Base-by-base conservation (phyloP, 352 stramenopile genomes). In the Pythium myriotylum region DNA sequence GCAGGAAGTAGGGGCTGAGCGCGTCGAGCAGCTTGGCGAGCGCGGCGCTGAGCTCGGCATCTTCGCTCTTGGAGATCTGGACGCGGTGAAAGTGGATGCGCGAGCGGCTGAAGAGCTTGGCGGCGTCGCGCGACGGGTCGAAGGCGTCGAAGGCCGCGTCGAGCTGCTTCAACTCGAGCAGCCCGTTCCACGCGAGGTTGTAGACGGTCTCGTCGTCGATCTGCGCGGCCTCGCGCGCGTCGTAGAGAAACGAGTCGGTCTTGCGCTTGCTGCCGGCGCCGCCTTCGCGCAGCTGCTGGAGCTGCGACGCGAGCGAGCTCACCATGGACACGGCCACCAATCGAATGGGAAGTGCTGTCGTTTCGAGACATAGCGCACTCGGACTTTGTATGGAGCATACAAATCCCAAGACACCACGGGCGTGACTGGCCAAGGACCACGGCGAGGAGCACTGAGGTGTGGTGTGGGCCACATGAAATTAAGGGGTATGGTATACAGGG, bases 161-260 rank as follows among this genome's bases (percentile, higher is more conserved):
- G 50, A 93, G 55, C 47, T 88, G 74, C 73, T 90, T 84, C 46
- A 95, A 73, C 72, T 91, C 80, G 39, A 92, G 65, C 39, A 95
- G 58, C 0, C 83, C 86, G 49, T 92, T 92, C 77, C 85, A 93
- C 27, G 86, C 86, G 52, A 92, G 69, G 65, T 95, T 92, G 70
- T 89, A 95, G 9, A 93, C 68, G 9, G 81, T 94, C 69, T 93
- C 84, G 52, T 91, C 73, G 72, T 95, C 86, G 57, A 95, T 72
- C 41, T 83, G 80, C 60, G 85, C 80, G 8, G 86, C 86, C 43
- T 93, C 86, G 47, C 84, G 84, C 57, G 84, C 59, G 62, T 95
- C 86, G 55, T 95, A 92, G 29, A 95, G 74, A 69, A 95, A 95
- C 46, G 86, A 86, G 67, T 84, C 80, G 54, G 84, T 87, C 61